These are phyloP conservation scores for Solanum bulbocastanum DNA, from an alignment of 257 asterid genomes.

Conservation along the genomic window DNA sequence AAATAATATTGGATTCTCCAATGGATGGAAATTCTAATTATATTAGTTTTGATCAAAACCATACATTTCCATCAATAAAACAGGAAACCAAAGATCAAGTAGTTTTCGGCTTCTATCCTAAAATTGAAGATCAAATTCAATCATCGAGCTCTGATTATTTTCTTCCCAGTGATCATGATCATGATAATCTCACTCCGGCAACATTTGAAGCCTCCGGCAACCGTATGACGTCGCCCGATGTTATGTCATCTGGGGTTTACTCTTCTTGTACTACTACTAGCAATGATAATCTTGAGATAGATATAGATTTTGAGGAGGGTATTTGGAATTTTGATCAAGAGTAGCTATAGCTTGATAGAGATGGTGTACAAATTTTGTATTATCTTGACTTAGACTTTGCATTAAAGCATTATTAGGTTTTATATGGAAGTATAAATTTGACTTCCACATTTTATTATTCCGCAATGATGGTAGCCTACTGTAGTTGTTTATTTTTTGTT, in stretches of 20 bases:
- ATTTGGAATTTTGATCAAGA: background rate
- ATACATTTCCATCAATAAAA: background rate
- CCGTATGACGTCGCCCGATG: constrained; percentile 4
- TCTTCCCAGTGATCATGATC: background rate
- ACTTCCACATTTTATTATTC: background rate
- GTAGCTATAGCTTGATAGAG: background rate
- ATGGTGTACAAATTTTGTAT: background rate
- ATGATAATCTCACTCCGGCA: background rate
- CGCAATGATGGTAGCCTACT: background rate
- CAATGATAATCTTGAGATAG: background rate
- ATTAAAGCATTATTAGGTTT: background rate
- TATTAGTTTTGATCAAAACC: constrained; percentile 21
- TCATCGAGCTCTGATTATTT: constrained; percentile 2
- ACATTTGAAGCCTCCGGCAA: background rate
- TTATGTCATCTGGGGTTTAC: constrained; percentile 14
- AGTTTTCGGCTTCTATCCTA: background rate
- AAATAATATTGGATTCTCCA: constrained; percentile 3
- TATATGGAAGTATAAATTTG: background rate
- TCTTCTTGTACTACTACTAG: background rate
- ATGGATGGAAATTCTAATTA: constrained; percentile 17
- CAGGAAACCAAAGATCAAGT: constrained; percentile 5
- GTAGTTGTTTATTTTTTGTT: background rate
- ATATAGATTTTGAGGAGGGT: background rate
- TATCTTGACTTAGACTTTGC: background rate
- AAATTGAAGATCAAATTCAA: background rate